Percentiles rank a stretch among this genome's conserved stretches.
These are phyloP conservation scores for Aspergillus latus DNA, from an alignment of 2,329 filamentous ascomycete species.

Conservation along the genomic window DNA sequence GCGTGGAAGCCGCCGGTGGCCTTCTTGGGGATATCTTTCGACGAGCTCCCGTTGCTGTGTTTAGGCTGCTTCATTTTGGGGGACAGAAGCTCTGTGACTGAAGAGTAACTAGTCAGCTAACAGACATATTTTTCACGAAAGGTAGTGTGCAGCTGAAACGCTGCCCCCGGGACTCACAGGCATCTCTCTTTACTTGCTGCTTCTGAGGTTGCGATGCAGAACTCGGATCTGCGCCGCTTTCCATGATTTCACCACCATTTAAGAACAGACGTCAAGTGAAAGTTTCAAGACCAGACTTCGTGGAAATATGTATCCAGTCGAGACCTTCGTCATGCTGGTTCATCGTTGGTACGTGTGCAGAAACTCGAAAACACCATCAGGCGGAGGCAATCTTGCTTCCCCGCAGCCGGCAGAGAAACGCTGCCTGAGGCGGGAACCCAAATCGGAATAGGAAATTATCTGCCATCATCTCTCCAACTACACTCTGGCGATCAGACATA, in stretches of 20 bases:
- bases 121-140: background rate
- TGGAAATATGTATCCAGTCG: background rate
- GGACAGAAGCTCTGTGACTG: slow-evolving; percentile 58
- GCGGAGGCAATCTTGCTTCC: background rate
- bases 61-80: slow-evolving; percentile 47
- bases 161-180: slow-evolving; percentile 28
- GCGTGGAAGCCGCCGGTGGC: slow-evolving; percentile 34
- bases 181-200: slow-evolving; percentile 36
- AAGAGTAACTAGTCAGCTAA: background rate
- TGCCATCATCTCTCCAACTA: background rate
- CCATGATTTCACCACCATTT: slow-evolving; percentile 3
- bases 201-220: slow-evolving; percentile 3
- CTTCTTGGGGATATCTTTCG: slow-evolving; percentile 22
- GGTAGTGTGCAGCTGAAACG: background rate
- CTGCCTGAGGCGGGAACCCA: slow-evolving; percentile 10
- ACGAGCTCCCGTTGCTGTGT: slow-evolving; percentile 19
- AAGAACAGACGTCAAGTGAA: background rate
- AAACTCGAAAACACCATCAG: background rate
- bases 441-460: background rate
- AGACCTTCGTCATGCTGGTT: background rate
- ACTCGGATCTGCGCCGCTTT: slow-evolving; percentile 9
- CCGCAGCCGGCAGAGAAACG: slow-evolving; percentile 3
- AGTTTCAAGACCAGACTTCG: background rate
- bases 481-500: background rate
- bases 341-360: background rate